phyloP scores from a whole-genome alignment of 257 asterid genomes.

The Capsicum chinense region DNA sequence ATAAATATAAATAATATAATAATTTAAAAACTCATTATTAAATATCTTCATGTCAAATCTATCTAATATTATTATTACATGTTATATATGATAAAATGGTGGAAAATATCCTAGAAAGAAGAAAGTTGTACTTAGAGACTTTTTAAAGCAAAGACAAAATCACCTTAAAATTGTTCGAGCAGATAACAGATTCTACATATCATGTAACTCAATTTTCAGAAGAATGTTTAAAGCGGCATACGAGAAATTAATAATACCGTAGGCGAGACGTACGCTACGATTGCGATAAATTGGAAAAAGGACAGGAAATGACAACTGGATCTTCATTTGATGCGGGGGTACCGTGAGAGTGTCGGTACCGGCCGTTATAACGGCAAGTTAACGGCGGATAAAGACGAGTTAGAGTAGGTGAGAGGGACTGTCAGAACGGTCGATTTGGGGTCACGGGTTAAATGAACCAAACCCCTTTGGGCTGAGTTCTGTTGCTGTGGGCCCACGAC shows the following conservation, averaged over 20 bases:
- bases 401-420: background rate
- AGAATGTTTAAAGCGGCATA: background rate
- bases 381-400: background rate
- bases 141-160: background rate
- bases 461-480: background rate
- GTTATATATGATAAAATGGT: background rate
- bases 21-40: too few species aligned
- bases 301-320: constrained; percentile 23
- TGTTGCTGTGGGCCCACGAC: background rate
- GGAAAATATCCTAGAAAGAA: background rate
- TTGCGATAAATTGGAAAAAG: background rate
- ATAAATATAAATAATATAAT: too few species aligned
- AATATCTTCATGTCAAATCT: background rate
- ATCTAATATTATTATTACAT: background rate
- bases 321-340: constrained; percentile 6
- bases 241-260: too few species aligned
- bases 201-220: background rate
- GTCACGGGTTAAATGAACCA: constrained; percentile 30
- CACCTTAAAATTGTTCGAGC: background rate
- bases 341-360: constrained; percentile 33
- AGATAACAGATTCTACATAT: background rate
- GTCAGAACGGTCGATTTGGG: constrained; percentile 31
- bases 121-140: background rate
- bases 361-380: constrained; percentile 24
- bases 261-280: constrained; percentile 3